Evolutionary conservation across 2,329 filamentous ascomycete species (phyloP).

Genomic region (Aureobasidium sp.): DNA sequence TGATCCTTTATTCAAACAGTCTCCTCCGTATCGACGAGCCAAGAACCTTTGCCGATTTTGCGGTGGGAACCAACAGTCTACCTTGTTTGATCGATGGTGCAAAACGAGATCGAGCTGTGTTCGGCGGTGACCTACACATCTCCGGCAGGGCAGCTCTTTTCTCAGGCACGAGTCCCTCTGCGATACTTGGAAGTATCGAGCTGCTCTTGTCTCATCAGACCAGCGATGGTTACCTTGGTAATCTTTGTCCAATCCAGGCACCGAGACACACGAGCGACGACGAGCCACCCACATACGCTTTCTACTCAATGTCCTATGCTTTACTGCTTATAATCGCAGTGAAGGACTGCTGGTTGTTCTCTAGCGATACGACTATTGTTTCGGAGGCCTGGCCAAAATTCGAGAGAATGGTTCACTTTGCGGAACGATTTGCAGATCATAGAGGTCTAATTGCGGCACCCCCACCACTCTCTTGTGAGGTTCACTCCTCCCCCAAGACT

Average conservation of each 20-base stretch:
- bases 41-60: neutral
- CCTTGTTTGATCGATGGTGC: slow-evolving; percentile 19
- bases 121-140: slow-evolving; percentile 17
- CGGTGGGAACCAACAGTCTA: slow-evolving; percentile 8
- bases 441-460: neutral
- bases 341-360: neutral
- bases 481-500: neutral
- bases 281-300: slow-evolving; percentile 19
- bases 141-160: neutral
- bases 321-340: slow-evolving; percentile 15
- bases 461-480: neutral
- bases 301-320: slow-evolving; percentile 18
- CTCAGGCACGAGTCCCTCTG: neutral
- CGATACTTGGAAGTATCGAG: neutral
- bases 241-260: slow-evolving; percentile 19
- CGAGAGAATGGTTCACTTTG: neutral
- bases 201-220: slow-evolving; percentile 18
- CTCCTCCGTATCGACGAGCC: neutral
- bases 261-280: slow-evolving; percentile 13
- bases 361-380: neutral
- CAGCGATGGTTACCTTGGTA: slow-evolving; percentile 17
- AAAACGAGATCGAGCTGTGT: slow-evolving; percentile 18
- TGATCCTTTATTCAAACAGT: neutral
- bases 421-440: neutral
- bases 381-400: neutral